phyloP scores from a whole-genome alignment of 495 filamentous ascomycete genomes.

The Cercophora samala region DNA sequence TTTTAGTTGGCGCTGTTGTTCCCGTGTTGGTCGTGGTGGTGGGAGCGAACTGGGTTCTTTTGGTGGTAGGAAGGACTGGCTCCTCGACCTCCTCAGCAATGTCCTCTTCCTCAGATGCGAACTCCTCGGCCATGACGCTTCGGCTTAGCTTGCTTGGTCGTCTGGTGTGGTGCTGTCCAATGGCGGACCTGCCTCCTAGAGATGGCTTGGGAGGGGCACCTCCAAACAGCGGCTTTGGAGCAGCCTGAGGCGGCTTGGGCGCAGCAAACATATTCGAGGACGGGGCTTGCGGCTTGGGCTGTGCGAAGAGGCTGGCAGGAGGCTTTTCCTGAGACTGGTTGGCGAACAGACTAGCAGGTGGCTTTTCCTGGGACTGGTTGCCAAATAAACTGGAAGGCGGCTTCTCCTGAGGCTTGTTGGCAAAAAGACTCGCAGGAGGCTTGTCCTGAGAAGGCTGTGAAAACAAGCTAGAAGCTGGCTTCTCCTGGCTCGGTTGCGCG shows the following conservation, averaged over 20 bases:
- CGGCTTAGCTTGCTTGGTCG: conserved; percentile 27
- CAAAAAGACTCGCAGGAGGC: conserved; percentile 1
- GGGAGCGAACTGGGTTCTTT: background rate
- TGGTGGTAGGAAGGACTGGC: background rate
- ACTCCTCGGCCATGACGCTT: conserved; percentile 23
- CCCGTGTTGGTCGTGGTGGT: conserved; percentile 29
- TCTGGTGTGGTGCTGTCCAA: conserved; percentile 5
- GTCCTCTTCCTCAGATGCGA: conserved; percentile 19
- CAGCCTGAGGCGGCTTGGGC: background rate
- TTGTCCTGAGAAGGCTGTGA: background rate
- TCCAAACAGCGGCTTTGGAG: background rate
- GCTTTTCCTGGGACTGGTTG: background rate
- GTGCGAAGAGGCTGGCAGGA: conserved; percentile 1
- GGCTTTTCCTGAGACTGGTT: background rate
- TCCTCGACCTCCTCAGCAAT: conserved; percentile 29
- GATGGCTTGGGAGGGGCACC: background rate
- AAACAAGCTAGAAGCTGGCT: background rate
- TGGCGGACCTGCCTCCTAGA: conserved; percentile 19
- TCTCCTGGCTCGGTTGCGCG: background rate
- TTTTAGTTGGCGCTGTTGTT: conserved; percentile 27
- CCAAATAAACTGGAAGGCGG: background rate
- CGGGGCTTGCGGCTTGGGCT: background rate
- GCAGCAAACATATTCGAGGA: background rate
- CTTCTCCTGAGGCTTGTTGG: background rate
- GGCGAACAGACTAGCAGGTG: background rate